Base-by-base conservation (phyloP, 1,284 basidiomycete species). In the Apiotrichum brassicae region DNA sequence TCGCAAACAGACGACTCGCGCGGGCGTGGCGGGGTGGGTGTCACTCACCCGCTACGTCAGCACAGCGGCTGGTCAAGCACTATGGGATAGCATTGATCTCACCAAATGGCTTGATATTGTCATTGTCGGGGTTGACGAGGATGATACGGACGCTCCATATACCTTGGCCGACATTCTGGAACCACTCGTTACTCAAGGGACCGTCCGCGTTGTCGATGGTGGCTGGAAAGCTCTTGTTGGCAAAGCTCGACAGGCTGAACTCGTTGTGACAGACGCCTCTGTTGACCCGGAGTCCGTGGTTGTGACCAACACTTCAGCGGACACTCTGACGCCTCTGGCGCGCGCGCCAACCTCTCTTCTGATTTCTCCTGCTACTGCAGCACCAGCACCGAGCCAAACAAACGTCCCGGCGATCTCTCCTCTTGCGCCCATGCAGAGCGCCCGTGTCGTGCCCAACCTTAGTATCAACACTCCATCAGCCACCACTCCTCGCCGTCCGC, bases 41-140 rank as follows among this genome's bases (percentile, higher is more conserved):
- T 77, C 81, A 0, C 73, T 91, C 40, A 80, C 82, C 38, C 82
- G 85, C 56, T 91, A 83, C 66, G 81, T 90, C 59, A 86, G 84
- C 7, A 86, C 86, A 0, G 82, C 86, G 34, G 73, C 78, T 16
- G 85, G 83, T 14, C 84, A 82, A 63, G 72, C 71, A 3, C 68
- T 75, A 16, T 88, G 87, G 86, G 84, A 86, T 61, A 63, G 36
- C 13, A 35, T 54, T 14, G 49, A 60, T 41, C 35, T 43, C 19
- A 30, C 75, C 4, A 65, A 81, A 9, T 76, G 83, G 65, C 23
- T 60, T 64, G 71, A 43, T 59, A 56, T 65, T 22, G 46, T 68
- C 3, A 41, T 70, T 26, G 20, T 65, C 14, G 63, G 59, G 3
- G 28, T 38, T 13, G 53, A 46, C 65, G 41, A 69, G 64, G 28